Evolutionary conservation across 495 filamentous ascomycete genomes (phyloP), one percentile per base, ranked within the genome.

Genomic region (Trichoderma erinaceum): DNA sequence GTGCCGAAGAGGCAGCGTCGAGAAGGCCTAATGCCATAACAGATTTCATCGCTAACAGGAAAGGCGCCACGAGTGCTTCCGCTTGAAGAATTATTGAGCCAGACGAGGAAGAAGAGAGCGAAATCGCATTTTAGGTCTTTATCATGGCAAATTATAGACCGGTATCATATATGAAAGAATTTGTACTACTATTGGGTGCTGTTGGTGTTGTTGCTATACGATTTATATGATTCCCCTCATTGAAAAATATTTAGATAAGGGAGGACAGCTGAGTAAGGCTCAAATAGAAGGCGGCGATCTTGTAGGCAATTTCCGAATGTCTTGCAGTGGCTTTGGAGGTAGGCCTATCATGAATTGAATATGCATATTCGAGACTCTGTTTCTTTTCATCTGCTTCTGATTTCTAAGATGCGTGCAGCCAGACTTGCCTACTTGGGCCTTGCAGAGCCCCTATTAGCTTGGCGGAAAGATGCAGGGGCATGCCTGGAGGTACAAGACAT

Each of bases 1-100:
- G 78, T 71, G 88, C 78, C 15, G 83, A 86, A 56, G 71, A 76
- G 64, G 84, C 76, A 3, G 32, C 68, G 61, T 68, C 73, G 68
- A 46, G 63, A 21, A 25, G 35, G n/a, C 35, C 63, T 5, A n/a
- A 21, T 3, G 43, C 63, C 2, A 27, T 65, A 21, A 21, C 63
- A 3, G 63, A 65, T 27, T 65, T 65, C 5, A 16, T 65, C 4
- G 35, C 32, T 2, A 44, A 65, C 18, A 32, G 63, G 3, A 65
- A 41, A n/a, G 63, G 63, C 15, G 18, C 3, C 25, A 15, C n/a
- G 41, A 21, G 15, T 25, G 41, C 48, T 21, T 18, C 29, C 32
- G 63, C 25, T 13, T n/a, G 35, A 43, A 35, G 27, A 18, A 35
- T 41, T 25, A 46, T 48, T 46, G 43, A 46, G 8, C 65, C 32